These are phyloP conservation scores for Beauveria rudraprayagi DNA, from an alignment of 2,329 filamentous ascomycete species.

Conservation along the genomic window DNA sequence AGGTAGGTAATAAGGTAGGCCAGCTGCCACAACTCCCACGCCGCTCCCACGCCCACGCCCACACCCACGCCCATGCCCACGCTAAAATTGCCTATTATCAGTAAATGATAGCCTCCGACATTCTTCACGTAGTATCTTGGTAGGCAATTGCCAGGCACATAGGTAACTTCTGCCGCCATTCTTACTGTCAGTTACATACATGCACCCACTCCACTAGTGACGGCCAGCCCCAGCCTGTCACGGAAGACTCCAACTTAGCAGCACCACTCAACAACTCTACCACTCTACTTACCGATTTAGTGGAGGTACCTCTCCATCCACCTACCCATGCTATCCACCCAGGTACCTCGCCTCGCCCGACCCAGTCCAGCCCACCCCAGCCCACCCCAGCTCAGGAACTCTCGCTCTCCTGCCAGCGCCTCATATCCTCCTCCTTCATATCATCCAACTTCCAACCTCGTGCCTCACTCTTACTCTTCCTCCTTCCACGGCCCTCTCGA, in stretches of 20 bases:
- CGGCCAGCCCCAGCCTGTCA: neutral
- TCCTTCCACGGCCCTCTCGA: neutral
- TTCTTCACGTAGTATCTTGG: no score
- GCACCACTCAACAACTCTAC: neutral
- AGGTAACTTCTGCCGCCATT: no score
- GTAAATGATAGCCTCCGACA: no score
- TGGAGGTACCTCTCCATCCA: no score
- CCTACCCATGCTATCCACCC: no score
- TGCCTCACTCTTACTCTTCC: neutral
- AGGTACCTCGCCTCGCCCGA: neutral
- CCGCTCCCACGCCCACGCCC: no score
- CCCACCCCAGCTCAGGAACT: neutral
- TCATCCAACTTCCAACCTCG: slow-evolving; percentile 1
- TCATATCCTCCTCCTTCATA: neutral
- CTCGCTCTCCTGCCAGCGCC: neutral
- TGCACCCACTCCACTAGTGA: no score
- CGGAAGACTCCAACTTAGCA: neutral
- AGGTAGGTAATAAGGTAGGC: neutral
- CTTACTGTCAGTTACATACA: no score
- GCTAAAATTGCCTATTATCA: neutral
- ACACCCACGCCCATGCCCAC: neutral
- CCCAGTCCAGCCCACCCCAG: neutral
- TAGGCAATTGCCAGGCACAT: no score
- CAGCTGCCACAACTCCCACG: neutral
- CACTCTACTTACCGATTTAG: no score